Base-by-base conservation (phyloP, 2,329 filamentous ascomycete species). In the Plenodomus biglobosus region DNA sequence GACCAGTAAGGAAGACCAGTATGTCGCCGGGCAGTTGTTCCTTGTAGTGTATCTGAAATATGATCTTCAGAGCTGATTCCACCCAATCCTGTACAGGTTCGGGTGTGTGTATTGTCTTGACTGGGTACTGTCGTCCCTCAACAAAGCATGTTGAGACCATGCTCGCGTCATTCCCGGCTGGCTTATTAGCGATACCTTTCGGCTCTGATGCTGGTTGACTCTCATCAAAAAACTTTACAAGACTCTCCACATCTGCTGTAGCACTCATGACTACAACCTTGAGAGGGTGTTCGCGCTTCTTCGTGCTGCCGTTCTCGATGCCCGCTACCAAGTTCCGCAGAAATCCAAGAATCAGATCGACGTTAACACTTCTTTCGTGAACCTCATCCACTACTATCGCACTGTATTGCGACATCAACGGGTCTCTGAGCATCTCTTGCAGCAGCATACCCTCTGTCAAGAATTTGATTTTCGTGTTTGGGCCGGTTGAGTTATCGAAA, bases 181-280 rank as follows among this genome's bases (percentile, higher is more conserved):
- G 13, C 24, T 50, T 44, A 22, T 55, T 20, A 7, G 58, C 44
- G 16, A 58, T 50, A 17, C 54, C 52, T 13, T 62, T 52, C 2
- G 35, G 22, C 3, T 34, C 42, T 27, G 41, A 22, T n/a, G 48
- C 15, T 15, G 55, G 24, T 30, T 45, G 35, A 15, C 52, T 38
- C 48, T 66, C 51, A n/a, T 74, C 73, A 56, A 97, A 96, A 69
- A 96, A 97, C 0, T 77, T 76, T 37, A 83, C 79, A 24, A 97
- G 84, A 46, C 81, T 84, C 51, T 92, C 86, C 48, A 96, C 85
- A 69, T 97, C 90, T 32, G 91, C 90, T 6, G 94, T 99, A 41
- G 94, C 94, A 79, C 92, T 96, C 94, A 99, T 99, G 66, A 97
- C 83, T 27, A 96, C 83, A 3, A 97, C 85, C 70, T 96, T 97